Base-by-base conservation (phyloP, 1,139 yeast species). In the Magnusiomyces suaveolens region DNA sequence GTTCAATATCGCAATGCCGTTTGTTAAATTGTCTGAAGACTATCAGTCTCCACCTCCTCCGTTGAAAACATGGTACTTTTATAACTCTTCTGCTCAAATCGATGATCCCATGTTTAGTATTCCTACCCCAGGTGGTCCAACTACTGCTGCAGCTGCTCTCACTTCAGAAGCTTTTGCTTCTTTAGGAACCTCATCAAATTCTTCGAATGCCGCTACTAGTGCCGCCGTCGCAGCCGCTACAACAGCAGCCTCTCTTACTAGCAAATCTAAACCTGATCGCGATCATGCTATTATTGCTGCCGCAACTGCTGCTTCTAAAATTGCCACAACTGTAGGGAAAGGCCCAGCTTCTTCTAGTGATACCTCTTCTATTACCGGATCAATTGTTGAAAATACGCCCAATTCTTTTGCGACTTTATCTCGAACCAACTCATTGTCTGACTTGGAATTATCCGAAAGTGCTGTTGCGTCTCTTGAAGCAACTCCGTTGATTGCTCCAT, bases 101-200 rank as follows among this genome's bases (percentile, higher is more conserved):
- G 74, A 71, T 57, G 74, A 71, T 56, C 72, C 73, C 2, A 56
- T 61, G 20, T 69, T 71, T 6, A 68, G 72, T n/a, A 60, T 69
- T 51, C 69, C 72, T 2, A 55, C 60, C 16, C 43, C 50, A 2
- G 43, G 32, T 12, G 50, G 50, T 3, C 61, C 63, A 23, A 60
- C 61, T n/a, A 48, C 57, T 0, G 59, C 60, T 3, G 56, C 63
- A 12, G 57, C 59, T 50, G 50, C 50, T 14, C 38, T 20, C n/a
- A 48, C 57, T 6, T 46, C 50, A 12, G 49, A 51, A 43, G 48
- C 53, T 3, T 46, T 55, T 12, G 52, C 49, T 16, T 32, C 49
- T 2, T 16, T 47, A 20, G 25, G 43, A 10, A 16, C 25, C 16
- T 33, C 33, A 18, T 32, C 48, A 14, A 46, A 50, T 23, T 32